Percentiles rank a stretch among this genome's conserved stretches.
Evolutionary conservation across 768 basidiomycete genomes (phyloP).

Genomic region (Kwoniella europaea): DNA sequence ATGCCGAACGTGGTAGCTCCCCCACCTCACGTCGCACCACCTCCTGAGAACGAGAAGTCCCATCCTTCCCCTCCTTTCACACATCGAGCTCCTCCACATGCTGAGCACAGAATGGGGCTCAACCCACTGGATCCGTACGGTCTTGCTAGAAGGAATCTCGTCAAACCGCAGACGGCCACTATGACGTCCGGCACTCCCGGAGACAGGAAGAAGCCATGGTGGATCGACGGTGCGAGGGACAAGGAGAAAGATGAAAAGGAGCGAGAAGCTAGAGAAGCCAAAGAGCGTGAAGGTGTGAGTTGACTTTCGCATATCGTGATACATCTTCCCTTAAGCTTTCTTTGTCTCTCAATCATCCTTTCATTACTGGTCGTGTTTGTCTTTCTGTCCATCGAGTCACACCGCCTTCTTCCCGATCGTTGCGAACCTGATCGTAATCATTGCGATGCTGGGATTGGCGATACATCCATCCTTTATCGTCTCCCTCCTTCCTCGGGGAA

Average conservation of each 20-base stretch:
- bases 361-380: neutral
- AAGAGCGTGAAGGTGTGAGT: slow-evolving; percentile 50
- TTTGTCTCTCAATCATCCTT: slow-evolving; percentile 11
- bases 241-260: slow-evolving; percentile 33
- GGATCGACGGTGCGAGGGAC: slow-evolving; percentile 35
- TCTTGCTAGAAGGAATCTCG: slow-evolving; percentile 4
- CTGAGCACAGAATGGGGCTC: slow-evolving; percentile 10
- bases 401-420: slow-evolving; percentile 17
- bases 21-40: slow-evolving; percentile 22
- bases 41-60: slow-evolving; percentile 16
- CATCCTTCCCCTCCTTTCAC: slow-evolving; percentile 22
- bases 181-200: slow-evolving; percentile 11
- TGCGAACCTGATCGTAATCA: neutral
- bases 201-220: slow-evolving; percentile 40
- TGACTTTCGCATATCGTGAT: neutral
- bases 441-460: neutral
- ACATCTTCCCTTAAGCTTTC: slow-evolving; percentile 8
- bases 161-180: slow-evolving; percentile 13
- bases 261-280: slow-evolving; percentile 29
- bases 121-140: slow-evolving; percentile 15
- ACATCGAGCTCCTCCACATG: slow-evolving; percentile 22
- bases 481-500: slow-evolving; percentile 6
- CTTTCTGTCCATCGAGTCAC: neutral
- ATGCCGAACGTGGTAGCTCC: slow-evolving; percentile 21
- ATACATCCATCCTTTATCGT: slow-evolving; percentile 6